These are phyloP conservation scores for Colletotrichum orchidophilum DNA, from an alignment of 2,329 filamentous ascomycete genomes.

Conservation along the genomic window DNA sequence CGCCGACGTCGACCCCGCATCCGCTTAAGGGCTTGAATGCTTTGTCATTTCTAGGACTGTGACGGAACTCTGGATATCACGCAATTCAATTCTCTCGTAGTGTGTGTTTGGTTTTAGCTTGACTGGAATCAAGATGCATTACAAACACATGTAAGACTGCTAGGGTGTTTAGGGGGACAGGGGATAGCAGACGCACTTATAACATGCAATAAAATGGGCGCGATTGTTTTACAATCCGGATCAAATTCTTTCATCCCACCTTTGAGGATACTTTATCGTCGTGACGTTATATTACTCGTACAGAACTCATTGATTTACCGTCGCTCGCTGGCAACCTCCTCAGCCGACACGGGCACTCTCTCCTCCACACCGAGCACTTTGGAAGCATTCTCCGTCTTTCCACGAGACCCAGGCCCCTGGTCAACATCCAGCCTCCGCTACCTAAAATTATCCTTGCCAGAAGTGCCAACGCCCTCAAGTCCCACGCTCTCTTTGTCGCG, in stretches of 20 bases:
- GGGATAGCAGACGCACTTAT: neutral
- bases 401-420: conserved; percentile 36
- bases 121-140: neutral
- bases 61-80: neutral
- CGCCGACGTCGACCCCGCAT: neutral
- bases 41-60: neutral
- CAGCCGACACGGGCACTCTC: conserved; percentile 37
- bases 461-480: conserved; percentile 50
- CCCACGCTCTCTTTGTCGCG: conserved; percentile 50
- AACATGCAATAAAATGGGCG: neutral
- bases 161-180: neutral
- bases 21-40: neutral
- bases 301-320: neutral
- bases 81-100: neutral
- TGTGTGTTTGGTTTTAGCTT: neutral
- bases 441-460: conserved; percentile 40
- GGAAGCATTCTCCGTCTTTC: conserved; percentile 34
- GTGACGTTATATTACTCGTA: conserved; percentile 13
- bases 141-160: neutral
- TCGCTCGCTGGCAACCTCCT: conserved; percentile 39
- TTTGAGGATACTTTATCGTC: neutral
- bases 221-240: neutral
- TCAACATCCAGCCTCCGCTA: conserved; percentile 44
- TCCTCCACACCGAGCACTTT: conserved; percentile 41
- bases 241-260: neutral